Evolutionary conservation across 495 filamentous ascomycete species (phyloP).

Genomic region (Neurospora sp.): DNA sequence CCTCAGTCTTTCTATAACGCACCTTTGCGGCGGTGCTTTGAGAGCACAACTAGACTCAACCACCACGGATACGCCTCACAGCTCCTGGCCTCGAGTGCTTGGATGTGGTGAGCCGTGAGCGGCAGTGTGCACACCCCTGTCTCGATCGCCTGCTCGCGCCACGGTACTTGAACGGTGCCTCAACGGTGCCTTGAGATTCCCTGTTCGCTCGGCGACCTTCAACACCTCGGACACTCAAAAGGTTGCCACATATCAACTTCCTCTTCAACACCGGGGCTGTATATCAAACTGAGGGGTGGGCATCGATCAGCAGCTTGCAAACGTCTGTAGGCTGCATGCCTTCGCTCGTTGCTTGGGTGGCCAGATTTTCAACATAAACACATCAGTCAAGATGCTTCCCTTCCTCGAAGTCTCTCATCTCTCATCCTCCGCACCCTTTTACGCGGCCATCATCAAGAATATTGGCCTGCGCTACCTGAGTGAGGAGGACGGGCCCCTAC

Average conservation of each 20-base stretch:
- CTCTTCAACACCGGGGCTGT: not conserved
- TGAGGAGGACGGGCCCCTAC: conserved; percentile 24
- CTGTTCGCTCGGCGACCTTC: not conserved
- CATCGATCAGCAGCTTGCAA: not conserved
- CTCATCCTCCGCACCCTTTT: conserved; percentile 70
- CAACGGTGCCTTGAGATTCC: not conserved
- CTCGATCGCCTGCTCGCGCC: not conserved
- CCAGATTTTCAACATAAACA: not conserved
- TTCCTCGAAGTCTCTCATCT: conserved; percentile 59
- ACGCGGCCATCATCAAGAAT: conserved; percentile 62
- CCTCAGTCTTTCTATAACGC: not conserved
- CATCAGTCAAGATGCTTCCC: conserved; percentile 25
- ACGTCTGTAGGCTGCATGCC: not conserved
- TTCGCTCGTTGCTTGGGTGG: not conserved
- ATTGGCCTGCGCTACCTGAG: conserved; percentile 62
- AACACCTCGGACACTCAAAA: not conserved
- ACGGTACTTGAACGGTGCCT: not conserved
- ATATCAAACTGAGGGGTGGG: not conserved
- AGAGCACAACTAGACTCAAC: not conserved
- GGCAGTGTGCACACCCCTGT: not conserved
- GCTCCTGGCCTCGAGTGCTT: not conserved
- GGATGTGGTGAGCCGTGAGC: not conserved
- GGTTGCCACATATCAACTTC: not conserved
- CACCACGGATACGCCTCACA: not conserved
- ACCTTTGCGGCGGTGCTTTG: not conserved